A percentile compares a stretch with the other conserved stretches of the same genome.
Evolutionary conservation across 176 grass and related monocot genomes (phyloP).

Genomic region (Lolium multiflorum): DNA sequence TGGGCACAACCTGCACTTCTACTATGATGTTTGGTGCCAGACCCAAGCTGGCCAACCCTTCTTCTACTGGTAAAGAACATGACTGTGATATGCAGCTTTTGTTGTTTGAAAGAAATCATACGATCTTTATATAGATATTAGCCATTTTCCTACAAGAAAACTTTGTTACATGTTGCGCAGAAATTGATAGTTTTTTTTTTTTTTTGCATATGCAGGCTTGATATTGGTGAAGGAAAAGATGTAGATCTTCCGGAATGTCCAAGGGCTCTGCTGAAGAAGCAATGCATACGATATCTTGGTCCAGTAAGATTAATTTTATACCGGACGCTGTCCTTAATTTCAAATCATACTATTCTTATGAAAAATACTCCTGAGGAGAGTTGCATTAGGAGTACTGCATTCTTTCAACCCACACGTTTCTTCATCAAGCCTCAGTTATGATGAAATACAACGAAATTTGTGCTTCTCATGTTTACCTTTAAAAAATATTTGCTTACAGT

Average conservation of each 20-base stretch:
- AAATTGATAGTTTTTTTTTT: not conserved
- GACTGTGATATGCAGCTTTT: not conserved
- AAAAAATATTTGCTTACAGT: not conserved
- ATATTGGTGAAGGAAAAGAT: constrained; percentile 88
- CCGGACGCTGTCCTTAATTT: not conserved
- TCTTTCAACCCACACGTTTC: not conserved
- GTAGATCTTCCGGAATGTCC: constrained; percentile 75
- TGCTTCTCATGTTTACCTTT: not conserved
- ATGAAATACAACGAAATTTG: not conserved
- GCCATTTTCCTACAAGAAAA: not conserved
- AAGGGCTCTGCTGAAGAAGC: constrained; percentile 65
- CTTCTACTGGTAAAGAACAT: constrained; percentile 89
- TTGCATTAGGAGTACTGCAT: constrained; percentile 16
- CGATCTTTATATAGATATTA: not conserved
- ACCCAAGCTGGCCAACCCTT: constrained; percentile 89
- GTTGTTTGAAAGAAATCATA: not conserved
- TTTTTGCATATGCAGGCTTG: constrained; percentile 61
- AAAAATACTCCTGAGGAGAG: not conserved
- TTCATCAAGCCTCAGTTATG: not conserved
- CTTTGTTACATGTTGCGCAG: not conserved
- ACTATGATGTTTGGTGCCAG: constrained; percentile 78
- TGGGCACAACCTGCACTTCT: constrained; percentile 92
- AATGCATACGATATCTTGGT: constrained; percentile 92
- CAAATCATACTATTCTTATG: not conserved
- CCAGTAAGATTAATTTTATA: constrained; percentile 66